Conservation (phyloP, 257 asterid genomes). For the Solanum medicagineum region DNA sequence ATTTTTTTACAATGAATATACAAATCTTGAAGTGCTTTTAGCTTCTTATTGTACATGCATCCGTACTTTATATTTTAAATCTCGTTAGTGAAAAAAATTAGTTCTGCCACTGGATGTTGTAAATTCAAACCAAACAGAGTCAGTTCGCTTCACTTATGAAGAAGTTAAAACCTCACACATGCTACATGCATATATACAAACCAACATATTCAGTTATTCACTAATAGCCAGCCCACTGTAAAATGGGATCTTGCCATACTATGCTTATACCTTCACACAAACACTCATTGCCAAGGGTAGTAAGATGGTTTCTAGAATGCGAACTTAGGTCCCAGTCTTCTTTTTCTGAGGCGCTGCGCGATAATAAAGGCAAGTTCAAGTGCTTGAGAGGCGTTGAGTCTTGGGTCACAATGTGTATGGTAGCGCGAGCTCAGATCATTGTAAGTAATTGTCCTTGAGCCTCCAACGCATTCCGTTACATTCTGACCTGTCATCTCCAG, state of each 20-base stretch:
- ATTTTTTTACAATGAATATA: not conserved
- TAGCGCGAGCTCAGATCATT: conserved; percentile 58
- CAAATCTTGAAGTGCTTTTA: no score
- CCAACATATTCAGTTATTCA: not conserved
- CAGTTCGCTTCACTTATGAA: not conserved
- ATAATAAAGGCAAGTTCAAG: conserved; percentile 67
- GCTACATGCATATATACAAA: not conserved
- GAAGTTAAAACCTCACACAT: not conserved
- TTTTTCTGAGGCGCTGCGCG: conserved; percentile 56
- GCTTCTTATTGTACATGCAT: not conserved
- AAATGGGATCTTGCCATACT: not conserved
- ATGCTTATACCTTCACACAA: not conserved
- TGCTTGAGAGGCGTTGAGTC: conserved; percentile 70
- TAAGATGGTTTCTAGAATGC: conserved; percentile 9
- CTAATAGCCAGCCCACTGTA: not conserved
- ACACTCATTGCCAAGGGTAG: not conserved
- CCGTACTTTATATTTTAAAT: not conserved
- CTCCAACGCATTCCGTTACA: conserved; percentile 72
- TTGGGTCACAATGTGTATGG: conserved; percentile 70
- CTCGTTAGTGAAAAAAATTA: not conserved
- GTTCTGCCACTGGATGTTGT: not conserved
- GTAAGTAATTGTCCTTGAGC: conserved; percentile 52
- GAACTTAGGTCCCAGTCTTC: conserved; percentile 43
- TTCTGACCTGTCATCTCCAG: conserved; percentile 82
- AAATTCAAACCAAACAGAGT: not conserved